Conservation (phyloP, 352 stramenopile species). For the Pythium brassicae region DNA sequence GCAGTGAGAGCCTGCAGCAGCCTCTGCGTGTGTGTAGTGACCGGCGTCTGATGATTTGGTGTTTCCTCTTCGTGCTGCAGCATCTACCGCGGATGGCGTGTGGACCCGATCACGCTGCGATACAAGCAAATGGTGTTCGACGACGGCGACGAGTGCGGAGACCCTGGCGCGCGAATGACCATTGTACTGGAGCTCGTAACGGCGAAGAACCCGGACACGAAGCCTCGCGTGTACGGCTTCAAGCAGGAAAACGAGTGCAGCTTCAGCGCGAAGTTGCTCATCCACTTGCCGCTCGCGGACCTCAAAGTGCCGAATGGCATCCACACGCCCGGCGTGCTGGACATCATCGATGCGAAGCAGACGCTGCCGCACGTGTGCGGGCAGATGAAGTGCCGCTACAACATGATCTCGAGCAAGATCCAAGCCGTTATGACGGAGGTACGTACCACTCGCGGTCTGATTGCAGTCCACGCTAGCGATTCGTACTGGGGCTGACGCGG, state of each 20-base stretch:
- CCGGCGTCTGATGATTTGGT: neutral
- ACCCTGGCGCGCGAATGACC: constrained; percentile 33
- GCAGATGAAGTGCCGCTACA: constrained; percentile 70
- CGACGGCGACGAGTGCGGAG: constrained; percentile 63
- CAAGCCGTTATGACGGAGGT: constrained; percentile 53
- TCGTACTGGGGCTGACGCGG: no score
- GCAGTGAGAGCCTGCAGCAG: neutral
- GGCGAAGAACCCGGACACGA: constrained; percentile 29
- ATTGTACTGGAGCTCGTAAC: constrained; percentile 52
- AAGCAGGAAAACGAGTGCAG: constrained; percentile 52
- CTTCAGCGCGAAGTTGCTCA: constrained; percentile 48
- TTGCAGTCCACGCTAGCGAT: neutral
- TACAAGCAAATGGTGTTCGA: constrained; percentile 83
- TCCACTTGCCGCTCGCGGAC: constrained; percentile 37
- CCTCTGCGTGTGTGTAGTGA: neutral
- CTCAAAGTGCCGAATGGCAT: constrained; percentile 40
- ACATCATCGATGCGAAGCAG: constrained; percentile 50
- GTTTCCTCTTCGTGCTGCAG: constrained; percentile 15
- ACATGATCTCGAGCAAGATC: constrained; percentile 39
- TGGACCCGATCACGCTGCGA: constrained; percentile 69
- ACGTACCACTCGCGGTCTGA: neutral
- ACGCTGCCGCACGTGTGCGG: constrained; percentile 61
- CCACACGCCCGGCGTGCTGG: constrained; percentile 61
- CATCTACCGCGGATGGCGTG: constrained; percentile 73
- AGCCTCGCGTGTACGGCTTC: constrained; percentile 44